These are phyloP conservation scores for Pseudozyma pruni DNA, from an alignment of 1,284 basidiomycete species.

Conservation along the genomic window DNA sequence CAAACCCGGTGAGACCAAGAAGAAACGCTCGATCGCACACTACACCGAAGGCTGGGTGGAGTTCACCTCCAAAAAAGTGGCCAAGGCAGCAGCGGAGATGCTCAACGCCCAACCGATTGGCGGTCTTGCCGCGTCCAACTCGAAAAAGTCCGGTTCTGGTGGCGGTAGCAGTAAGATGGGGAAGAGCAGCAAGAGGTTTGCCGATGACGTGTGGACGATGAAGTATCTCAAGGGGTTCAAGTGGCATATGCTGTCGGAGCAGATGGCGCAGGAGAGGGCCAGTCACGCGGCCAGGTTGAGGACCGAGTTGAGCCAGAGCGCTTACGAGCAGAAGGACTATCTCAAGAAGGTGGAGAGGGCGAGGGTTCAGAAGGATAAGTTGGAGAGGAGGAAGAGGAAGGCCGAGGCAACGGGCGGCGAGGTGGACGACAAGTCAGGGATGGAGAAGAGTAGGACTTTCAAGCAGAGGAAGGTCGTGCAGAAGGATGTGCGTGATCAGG, in stretches of 20 bases:
- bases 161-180: slow-evolving; percentile 52
- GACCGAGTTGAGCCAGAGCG: slow-evolving; percentile 89
- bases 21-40: slow-evolving; percentile 72
- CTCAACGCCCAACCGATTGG: slow-evolving; percentile 94
- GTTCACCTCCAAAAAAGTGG: slow-evolving; percentile 91
- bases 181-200: slow-evolving; percentile 72
- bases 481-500: slow-evolving; percentile 62
- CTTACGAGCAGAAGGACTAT: slow-evolving; percentile 90
- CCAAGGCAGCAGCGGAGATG: slow-evolving; percentile 90
- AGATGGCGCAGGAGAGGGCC: slow-evolving; percentile 95
- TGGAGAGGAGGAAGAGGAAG: slow-evolving; percentile 71
- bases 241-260: slow-evolving; percentile 98
- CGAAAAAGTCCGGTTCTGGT: slow-evolving; percentile 47
- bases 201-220: slow-evolving; percentile 99
- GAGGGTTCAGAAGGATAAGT: slow-evolving; percentile 86
- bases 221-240: slow-evolving; percentile 97
- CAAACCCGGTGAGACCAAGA: slow-evolving; percentile 31
- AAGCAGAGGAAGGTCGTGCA: slow-evolving; percentile 59
- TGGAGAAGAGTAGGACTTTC: slow-evolving; percentile 51
- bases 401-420: slow-evolving; percentile 22
- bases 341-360: slow-evolving; percentile 94
- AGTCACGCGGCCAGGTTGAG: slow-evolving; percentile 86
- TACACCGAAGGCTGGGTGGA: slow-evolving; percentile 99
- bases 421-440: slow-evolving; percentile 29
- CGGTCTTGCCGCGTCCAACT: slow-evolving; percentile 41